These are phyloP conservation scores for Fusarium brachygibbosum DNA, from an alignment of 2,329 filamentous ascomycete genomes.

Conservation along the genomic window DNA sequence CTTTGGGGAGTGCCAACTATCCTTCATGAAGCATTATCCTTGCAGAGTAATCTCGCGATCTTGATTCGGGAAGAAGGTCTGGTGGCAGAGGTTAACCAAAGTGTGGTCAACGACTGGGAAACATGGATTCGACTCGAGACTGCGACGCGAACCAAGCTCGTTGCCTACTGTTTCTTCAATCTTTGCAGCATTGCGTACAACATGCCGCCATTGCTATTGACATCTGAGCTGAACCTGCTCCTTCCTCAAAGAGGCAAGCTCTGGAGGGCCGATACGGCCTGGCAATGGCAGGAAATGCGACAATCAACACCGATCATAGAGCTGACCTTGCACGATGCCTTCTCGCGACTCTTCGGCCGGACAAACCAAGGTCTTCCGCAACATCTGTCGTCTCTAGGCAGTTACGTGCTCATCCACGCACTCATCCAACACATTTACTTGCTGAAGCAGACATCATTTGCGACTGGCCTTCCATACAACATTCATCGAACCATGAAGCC, in stretches of 20 bases:
- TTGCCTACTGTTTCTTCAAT: slow-evolving; percentile 74
- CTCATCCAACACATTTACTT: slow-evolving; percentile 80
- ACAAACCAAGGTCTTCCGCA: slow-evolving; percentile 62
- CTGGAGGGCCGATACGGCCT: slow-evolving; percentile 69
- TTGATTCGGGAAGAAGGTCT: slow-evolving; percentile 71
- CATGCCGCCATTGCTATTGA: slow-evolving; percentile 69
- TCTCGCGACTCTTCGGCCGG: slow-evolving; percentile 68
- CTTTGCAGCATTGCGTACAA: slow-evolving; percentile 73
- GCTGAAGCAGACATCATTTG: slow-evolving; percentile 72
- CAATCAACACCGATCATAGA: slow-evolving; percentile 65
- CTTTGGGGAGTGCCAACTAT: slow-evolving; percentile 73
- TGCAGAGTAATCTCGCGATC: slow-evolving; percentile 70
- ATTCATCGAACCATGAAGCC: slow-evolving; percentile 64
- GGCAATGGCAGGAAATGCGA: slow-evolving; percentile 72
- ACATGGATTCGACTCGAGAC: slow-evolving; percentile 71
- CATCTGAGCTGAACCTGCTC: slow-evolving; percentile 68
- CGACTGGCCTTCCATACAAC: slow-evolving; percentile 63
- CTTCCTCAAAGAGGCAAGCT: slow-evolving; percentile 68
- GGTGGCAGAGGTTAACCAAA: slow-evolving; percentile 62
- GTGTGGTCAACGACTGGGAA: slow-evolving; percentile 66
- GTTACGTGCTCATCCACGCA: slow-evolving; percentile 79
- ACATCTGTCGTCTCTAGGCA: slow-evolving; percentile 71
- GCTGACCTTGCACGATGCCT: slow-evolving; percentile 69
- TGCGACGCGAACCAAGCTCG: slow-evolving; percentile 69
- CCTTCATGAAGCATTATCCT: slow-evolving; percentile 69